Conservation (phyloP, 2,329 filamentous ascomycete genomes). For the Fusarium sp. region DNA sequence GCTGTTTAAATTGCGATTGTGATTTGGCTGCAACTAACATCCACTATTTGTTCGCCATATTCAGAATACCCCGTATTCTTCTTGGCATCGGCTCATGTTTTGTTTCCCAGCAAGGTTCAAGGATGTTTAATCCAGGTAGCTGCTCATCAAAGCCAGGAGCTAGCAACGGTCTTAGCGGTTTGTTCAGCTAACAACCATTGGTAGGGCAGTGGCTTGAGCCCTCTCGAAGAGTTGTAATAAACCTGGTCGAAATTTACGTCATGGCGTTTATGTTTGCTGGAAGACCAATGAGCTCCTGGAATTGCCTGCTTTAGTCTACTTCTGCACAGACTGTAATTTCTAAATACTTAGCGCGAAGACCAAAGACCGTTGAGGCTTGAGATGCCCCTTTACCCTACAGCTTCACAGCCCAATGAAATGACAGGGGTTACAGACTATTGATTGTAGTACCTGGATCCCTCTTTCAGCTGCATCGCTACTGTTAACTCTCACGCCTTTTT, state of each 20-base stretch:
- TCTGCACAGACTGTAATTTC: neutral
- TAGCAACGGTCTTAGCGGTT: neutral
- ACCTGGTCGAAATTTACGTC: neutral
- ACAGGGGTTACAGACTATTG: neutral
- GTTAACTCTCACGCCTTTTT: neutral
- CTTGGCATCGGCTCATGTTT: neutral
- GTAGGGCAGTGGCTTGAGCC: neutral
- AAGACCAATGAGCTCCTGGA: rapidly evolving
- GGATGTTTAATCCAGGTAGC: neutral
- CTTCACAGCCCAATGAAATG: neutral
- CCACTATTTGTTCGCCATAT: neutral
- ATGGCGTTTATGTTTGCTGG: neutral
- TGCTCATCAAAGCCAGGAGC: neutral
- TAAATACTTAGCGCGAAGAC: neutral
- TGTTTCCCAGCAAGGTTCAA: neutral
- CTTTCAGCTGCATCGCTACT: neutral
- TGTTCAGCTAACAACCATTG: neutral
- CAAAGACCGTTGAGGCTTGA: neutral
- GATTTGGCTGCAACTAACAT: neutral
- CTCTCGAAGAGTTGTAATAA: neutral
- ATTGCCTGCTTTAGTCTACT: rapidly evolving
- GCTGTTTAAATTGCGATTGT: neutral
- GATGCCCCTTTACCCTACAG: neutral
- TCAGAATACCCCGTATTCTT: neutral
- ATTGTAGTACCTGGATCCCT: neutral